A percentile compares a stretch with the other conserved stretches of the same genome.
Conservation (phyloP, 176 grass and related monocot species). For the Oryza meridionalis region DNA sequence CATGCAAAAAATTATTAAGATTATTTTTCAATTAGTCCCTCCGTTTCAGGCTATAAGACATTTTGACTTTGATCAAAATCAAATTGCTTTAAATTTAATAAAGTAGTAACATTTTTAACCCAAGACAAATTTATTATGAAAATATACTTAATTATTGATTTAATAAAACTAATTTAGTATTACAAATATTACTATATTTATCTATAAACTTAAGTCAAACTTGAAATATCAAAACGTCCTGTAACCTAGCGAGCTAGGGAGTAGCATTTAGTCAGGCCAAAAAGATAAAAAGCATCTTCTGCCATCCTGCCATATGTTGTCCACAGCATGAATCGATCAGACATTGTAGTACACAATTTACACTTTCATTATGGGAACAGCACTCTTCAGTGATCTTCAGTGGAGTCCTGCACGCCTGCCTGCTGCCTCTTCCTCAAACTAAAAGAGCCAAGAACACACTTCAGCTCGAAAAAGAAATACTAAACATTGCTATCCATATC, state of each 20-base stretch:
- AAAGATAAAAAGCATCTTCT: neutral
- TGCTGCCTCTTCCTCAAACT: neutral
- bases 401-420: slow-evolving; percentile 37
- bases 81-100: no score
- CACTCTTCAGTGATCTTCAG: slow-evolving; percentile 2
- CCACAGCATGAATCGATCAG: neutral
- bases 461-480: neutral
- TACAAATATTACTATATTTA: no score
- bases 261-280: neutral
- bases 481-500: slow-evolving; percentile 18
- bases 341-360: neutral
- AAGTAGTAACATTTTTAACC: no score
- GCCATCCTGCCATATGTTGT: neutral
- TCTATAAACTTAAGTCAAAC: no score
- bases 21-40: neutral
- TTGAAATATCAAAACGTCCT: no score
- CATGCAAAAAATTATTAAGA: neutral
- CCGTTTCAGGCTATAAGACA: no score
- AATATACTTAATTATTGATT: no score
- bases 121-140: no score
- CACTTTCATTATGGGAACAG: neutral
- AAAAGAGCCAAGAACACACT: neutral
- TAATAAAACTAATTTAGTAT: no score
- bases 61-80: no score
- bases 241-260: no score